Conservation (phyloP, 2,329 filamentous ascomycete species). For the Aureobasidium sp. region DNA sequence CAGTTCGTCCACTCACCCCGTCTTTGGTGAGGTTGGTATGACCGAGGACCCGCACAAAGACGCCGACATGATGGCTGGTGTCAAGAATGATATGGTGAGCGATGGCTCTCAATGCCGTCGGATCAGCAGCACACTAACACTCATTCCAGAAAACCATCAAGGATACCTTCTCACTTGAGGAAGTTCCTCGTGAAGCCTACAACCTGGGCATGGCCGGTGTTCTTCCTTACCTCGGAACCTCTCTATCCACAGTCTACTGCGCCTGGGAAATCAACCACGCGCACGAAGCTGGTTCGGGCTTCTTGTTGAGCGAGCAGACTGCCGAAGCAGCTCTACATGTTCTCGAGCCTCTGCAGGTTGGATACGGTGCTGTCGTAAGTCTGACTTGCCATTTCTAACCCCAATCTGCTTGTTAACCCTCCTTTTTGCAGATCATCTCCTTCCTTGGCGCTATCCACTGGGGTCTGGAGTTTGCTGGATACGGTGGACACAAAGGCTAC, state of each 20-base stretch:
- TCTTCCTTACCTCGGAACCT: constrained; percentile 68
- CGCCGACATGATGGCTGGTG: constrained; percentile 41
- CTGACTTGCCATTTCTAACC: background rate
- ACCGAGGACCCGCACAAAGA: constrained; percentile 28
- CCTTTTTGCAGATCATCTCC: constrained; percentile 62
- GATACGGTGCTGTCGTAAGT: constrained; percentile 77
- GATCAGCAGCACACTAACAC: constrained; percentile 17
- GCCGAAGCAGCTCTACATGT: constrained; percentile 66
- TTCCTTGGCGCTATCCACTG: constrained; percentile 93
- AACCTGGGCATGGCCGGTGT: constrained; percentile 46
- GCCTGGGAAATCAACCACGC: constrained; percentile 74
- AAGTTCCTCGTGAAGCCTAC: constrained; percentile 43
- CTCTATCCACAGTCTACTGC: constrained; percentile 72
- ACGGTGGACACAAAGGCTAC: constrained; percentile 60
- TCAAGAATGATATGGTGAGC: constrained; percentile 33
- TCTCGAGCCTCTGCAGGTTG: constrained; percentile 81
- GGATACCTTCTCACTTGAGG: constrained; percentile 42
- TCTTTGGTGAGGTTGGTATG: constrained; percentile 34
- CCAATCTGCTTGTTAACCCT: background rate
- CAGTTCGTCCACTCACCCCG: constrained; percentile 44
- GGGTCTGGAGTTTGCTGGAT: constrained; percentile 78
- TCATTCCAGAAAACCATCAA: constrained; percentile 37
- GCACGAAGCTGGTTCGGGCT: constrained; percentile 51
- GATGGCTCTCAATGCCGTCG: background rate
- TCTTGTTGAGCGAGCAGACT: constrained; percentile 62